These are phyloP conservation scores for Isabelozyma heimii DNA, from an alignment of 805 yeast genomes.

Conservation along the genomic window DNA sequence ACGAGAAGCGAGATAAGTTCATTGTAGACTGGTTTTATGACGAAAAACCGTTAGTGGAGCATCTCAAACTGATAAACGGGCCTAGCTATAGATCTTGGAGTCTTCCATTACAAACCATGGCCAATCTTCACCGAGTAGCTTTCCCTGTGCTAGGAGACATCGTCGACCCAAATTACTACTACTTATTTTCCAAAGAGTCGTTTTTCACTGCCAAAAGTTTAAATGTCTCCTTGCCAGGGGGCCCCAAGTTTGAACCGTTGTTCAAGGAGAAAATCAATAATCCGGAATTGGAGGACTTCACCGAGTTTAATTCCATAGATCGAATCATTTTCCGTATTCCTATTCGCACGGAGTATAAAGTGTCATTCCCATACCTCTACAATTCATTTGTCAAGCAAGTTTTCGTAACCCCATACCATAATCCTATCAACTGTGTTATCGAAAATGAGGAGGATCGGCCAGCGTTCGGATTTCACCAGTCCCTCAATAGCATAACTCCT, in stretches of 20 bases:
- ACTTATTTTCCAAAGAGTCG: conserved; percentile 74
- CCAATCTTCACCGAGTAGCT: conserved; percentile 63
- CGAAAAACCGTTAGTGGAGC: conserved; percentile 65
- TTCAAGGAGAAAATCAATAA: conserved; percentile 57
- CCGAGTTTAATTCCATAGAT: conserved; percentile 88
- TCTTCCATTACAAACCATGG: conserved; percentile 58
- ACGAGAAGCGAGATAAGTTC: conserved; percentile 56
- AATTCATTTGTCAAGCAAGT: conserved; percentile 74
- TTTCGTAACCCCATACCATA: conserved; percentile 58
- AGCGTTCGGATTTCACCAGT: conserved; percentile 54
- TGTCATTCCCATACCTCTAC: conserved; percentile 84
- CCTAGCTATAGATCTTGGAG: conserved; percentile 75
- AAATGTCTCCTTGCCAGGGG: conserved; percentile 87
- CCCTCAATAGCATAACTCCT: conserved; percentile 53
- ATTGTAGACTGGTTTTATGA: conserved; percentile 81
- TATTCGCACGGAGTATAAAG: conserved; percentile 75
- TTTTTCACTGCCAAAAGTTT: conserved; percentile 90
- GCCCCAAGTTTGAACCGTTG: conserved; percentile 92
- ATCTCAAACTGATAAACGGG: conserved; percentile 59
- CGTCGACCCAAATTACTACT: conserved; percentile 56
- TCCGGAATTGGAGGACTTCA: conserved; percentile 69
- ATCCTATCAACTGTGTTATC: conserved; percentile 49
- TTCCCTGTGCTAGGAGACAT: conserved; percentile 67
- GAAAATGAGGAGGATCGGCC: conserved; percentile 32
- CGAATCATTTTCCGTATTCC: conserved; percentile 79